Base-by-base conservation (phyloP, 352 stramenopile species). In the Pythium aphanidermatum region DNA sequence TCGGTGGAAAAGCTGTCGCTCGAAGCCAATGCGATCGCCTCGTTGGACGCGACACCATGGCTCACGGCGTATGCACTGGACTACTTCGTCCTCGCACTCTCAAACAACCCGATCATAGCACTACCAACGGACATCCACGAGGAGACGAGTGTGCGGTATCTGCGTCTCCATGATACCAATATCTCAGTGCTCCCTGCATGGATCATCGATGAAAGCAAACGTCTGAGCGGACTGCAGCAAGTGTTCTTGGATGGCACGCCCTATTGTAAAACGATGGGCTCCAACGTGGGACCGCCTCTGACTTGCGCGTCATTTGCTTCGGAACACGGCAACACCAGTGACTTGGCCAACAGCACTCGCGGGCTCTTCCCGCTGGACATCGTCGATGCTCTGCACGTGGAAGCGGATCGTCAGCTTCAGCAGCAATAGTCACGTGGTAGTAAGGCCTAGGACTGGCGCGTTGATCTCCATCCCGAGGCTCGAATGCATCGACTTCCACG, bases 1-100 rank as follows among this genome's bases (percentile, higher is more conserved):
- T 28, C 13, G 0, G 36, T 51, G 16, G 29, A 59, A 7, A 49
- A 48, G n/a, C 38, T 60, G 5, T 54, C 44, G 25, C 44, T 60
- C 8, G 37, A 51, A 37, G 51, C 44, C 14, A 60, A 60, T 21
- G 35, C 26, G 3, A 42, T 59, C 27, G n/a, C 36, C 17, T 16
- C 23, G 28, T 12, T 52, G 20, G 36, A 47, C 16, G 8, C 51
- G 3, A 6, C 13, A 13, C 10, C 33, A 10, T 52, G 37, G 42
- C 33, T 59, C 4, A 13, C 30, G 1, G 43, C 37, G 17, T 8
- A 53, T 28, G 36, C 30, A 14, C 37, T 51, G 13, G 7, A 20
- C 5, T 53, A 53, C 25, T 23, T 59, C 5, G 49, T 31, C 4
- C 44, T 59, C 3, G 42, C 16, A 3, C 41, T 59, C 2, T 43